Base-by-base conservation (phyloP, 2,329 filamentous ascomycete species). In the Madurella mycetomatis region DNA sequence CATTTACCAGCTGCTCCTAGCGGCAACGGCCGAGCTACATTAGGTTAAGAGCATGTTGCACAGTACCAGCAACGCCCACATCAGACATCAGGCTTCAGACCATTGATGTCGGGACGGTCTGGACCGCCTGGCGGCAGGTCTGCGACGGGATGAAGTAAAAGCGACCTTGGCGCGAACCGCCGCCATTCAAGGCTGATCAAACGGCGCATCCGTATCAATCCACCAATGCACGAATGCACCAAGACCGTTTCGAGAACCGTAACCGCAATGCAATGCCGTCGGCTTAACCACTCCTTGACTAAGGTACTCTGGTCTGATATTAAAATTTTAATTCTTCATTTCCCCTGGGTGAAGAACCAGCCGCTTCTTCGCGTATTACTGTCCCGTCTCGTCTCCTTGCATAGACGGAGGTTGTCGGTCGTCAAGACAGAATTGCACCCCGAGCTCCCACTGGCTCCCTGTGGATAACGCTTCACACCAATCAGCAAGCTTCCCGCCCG, bases 401-500 rank as follows among this genome's bases (percentile, higher is more conserved):
- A 37, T 37, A 9, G 13, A 9, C 34, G 34, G 25, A 37, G 34
- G 39, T 53, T 30, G 34, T 46, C 44, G 25, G 43, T 47, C 43
- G 46, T 30, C 50, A 40, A 39, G 34, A 16, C 31, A 25, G 25
- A 3, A 4, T 25, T 7, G 25, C 25, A 25, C 7, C 25, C 25
- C 25, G 25, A 25, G 3, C 25, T 25, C 25, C 7, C 25, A 25
- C 25, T 25, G 25, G 25, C 25, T 25, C 25, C 25, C 25, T 41
- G 32, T 25, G 31, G 25, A 15, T 15, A 34, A 15, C 41, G 15
- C 31, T 25, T 39, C 41, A 41, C 49, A 39, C 57, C 60, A 60
- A 60, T 58, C 60, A 61, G 48, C 47, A 49, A 39, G 15, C 49
- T 58, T 60, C 47, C 54, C 56, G 58, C 51, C 25, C 34, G n/a